Conservation (phyloP, 176 grass and related monocot genomes). For the Hordeum vulgare region MorexV3_pseudomolecules_assembly NC_058522.1:397314461-397314960, state of each 20-base stretch:
- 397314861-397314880: slow-evolving; percentile 65
- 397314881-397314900: slow-evolving; percentile 40
- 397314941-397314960: slow-evolving; percentile 58
- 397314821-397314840: slow-evolving; percentile 57
- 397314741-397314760: slow-evolving; percentile 30
- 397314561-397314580: slow-evolving; percentile 36
- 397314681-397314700: slow-evolving; percentile 48
- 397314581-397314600: background rate
- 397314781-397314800: slow-evolving; percentile 61
- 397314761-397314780: slow-evolving; percentile 45
- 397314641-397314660: background rate
- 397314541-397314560: slow-evolving; percentile 51
- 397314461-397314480: slow-evolving; percentile 20
- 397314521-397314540: slow-evolving; percentile 47
- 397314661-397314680: slow-evolving; percentile 58
- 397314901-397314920: slow-evolving; percentile 62
- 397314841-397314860: slow-evolving; percentile 35
- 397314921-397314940: slow-evolving; percentile 68
- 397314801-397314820: slow-evolving; percentile 49
- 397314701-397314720: slow-evolving; percentile 45
- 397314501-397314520: slow-evolving; percentile 50
- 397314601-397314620: background rate
- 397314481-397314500: slow-evolving; percentile 41
- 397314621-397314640: background rate
- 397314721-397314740: slow-evolving; percentile 63